Evolutionary conservation across 805 yeast genomes (phyloP).

Genomic region (Metschnikowia kunwiensis): DNA sequence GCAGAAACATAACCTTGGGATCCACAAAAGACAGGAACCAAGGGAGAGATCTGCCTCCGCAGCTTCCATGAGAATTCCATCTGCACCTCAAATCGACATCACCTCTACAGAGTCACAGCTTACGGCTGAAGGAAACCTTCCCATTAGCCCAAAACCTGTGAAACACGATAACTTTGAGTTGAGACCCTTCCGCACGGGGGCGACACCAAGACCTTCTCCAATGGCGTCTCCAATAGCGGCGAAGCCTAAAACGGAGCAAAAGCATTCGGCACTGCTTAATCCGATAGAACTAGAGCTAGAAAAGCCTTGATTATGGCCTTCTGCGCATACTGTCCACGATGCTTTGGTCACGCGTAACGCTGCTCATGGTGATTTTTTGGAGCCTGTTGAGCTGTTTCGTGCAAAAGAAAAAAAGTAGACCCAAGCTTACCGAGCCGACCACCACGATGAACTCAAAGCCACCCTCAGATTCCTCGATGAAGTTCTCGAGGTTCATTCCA

Average conservation of each 20-base stretch:
- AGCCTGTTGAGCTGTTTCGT: conserved; percentile 58
- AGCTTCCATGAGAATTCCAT: neutral
- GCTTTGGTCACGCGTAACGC: conserved; percentile 21
- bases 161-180: conserved; percentile 32
- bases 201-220: conserved; percentile 42
- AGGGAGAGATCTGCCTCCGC: conserved; percentile 3
- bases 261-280: neutral
- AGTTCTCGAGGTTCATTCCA: conserved; percentile 95
- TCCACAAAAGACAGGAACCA: conserved; percentile 17
- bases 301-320: neutral
- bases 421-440: conserved; percentile 40
- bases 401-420: conserved; percentile 50
- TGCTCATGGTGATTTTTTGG: conserved; percentile 71
- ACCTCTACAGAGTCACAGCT: neutral
- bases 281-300: conserved; percentile 1
- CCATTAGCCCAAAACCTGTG: conserved; percentile 3
- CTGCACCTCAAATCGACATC: neutral
- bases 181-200: conserved; percentile 41
- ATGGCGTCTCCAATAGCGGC: conserved; percentile 30
- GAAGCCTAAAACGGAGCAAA: neutral
- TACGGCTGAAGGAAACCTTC: neutral
- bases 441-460: conserved; percentile 57
- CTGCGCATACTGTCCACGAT: conserved; percentile 8
- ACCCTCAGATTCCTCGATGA: conserved; percentile 73
- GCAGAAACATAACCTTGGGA: conserved; percentile 26